phyloP scores from a whole-genome alignment of 2,329 filamentous ascomycete species.

The Huntiella omanensis region DNA sequence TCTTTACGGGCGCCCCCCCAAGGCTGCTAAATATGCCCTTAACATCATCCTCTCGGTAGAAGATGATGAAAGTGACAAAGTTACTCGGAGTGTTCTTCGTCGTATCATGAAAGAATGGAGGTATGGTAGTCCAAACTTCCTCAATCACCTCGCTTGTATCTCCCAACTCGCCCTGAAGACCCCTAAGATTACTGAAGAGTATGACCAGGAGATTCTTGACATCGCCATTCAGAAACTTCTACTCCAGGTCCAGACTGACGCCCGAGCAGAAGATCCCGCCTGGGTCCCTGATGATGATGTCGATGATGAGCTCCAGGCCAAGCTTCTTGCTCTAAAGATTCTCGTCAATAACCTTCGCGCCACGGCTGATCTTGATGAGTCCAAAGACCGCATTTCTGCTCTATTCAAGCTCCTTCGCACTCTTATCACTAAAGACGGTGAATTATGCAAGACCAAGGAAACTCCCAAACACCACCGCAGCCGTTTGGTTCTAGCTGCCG shows the following conservation, averaged over 20 bases:
- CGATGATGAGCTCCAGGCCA: conserved; percentile 68
- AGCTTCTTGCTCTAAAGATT: conserved; percentile 66
- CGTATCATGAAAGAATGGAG: conserved; percentile 56
- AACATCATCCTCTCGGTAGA: conserved; percentile 66
- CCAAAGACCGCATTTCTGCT: conserved; percentile 41
- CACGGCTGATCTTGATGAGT: conserved; percentile 25
- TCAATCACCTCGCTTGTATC: conserved; percentile 54
- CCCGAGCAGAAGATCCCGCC: conserved; percentile 33
- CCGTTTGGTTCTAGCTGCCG: conserved; percentile 64
- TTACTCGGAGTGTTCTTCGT: conserved; percentile 64
- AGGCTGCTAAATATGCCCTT: conserved; percentile 82
- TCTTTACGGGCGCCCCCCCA: conserved; percentile 59
- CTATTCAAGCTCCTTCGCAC: conserved; percentile 66
- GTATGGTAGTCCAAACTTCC: conserved; percentile 54
- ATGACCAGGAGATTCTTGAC: conserved; percentile 58
- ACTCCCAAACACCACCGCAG: conserved; percentile 64
- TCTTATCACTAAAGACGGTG: conserved; percentile 56
- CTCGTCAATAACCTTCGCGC: conserved; percentile 69
- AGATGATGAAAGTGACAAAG: conserved; percentile 58
- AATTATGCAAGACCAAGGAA: conserved; percentile 55
- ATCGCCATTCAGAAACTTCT: conserved; percentile 61
- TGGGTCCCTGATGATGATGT: conserved; percentile 52
- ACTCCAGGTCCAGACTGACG: conserved; percentile 42
- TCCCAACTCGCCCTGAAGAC: conserved; percentile 60
- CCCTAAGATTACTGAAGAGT: conserved; percentile 51